Evolutionary conservation across 2,329 filamentous ascomycete genomes (phyloP).

Genomic region (Trichoderma harzianum): DNA sequence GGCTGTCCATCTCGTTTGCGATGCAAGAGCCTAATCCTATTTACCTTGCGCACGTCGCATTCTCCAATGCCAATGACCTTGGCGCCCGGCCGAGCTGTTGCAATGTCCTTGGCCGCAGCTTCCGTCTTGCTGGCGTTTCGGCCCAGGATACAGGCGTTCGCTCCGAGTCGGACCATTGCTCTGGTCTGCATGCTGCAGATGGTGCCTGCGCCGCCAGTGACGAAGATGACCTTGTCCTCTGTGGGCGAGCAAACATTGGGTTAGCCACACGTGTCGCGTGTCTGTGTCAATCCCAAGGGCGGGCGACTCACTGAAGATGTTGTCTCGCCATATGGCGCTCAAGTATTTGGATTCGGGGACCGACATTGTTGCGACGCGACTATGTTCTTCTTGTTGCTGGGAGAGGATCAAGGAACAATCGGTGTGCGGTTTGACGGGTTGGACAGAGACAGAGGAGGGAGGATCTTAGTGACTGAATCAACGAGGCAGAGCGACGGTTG

Average conservation of each 20-base stretch:
- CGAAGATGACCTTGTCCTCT: conserved; percentile 89
- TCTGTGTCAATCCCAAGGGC: too few relatives aligned
- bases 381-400: background rate
- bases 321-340: conserved; percentile 81
- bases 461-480: background rate
- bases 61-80: conserved; percentile 85
- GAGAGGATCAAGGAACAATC: too few relatives aligned
- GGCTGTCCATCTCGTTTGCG: background rate
- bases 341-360: conserved; percentile 71
- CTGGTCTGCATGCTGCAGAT: conserved; percentile 95
- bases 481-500: background rate
- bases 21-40: conserved; percentile 21
- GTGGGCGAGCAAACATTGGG: background rate
- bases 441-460: background rate
- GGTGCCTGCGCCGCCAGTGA: conserved; percentile 87
- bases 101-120: conserved; percentile 74
- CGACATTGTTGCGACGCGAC: conserved; percentile 49
- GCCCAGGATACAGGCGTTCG: conserved; percentile 90
- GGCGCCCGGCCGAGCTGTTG: conserved; percentile 70
- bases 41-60: conserved; percentile 70
- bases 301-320: conserved; percentile 66
- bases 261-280: background rate
- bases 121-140: conserved; percentile 88
- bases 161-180: conserved; percentile 85
- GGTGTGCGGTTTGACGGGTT: background rate